Base-by-base conservation (phyloP, 2,329 filamentous ascomycete species). In the Rhynchosporium agropyri region DNA sequence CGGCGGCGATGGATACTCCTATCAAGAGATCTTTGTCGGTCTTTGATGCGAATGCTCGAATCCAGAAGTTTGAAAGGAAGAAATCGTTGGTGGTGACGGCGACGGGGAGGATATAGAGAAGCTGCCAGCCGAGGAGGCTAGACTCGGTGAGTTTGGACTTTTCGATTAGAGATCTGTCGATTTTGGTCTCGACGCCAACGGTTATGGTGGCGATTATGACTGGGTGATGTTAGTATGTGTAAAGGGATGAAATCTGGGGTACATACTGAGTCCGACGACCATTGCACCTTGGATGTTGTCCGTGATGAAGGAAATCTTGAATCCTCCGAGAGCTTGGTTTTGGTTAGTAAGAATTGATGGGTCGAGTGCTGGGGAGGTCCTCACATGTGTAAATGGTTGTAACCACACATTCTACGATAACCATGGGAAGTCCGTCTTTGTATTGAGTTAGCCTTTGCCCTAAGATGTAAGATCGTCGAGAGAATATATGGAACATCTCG, bases 81-180 rank as follows among this genome's bases (percentile, higher is more conserved):
- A 95, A 93, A 79, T 93, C 88, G 77, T 94, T 95, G 63, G 90
- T 93, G 61, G 93, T 74, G 67, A 95, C 84, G 50, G 91, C 91
- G 5, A 95, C 83, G 0, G 91, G 90, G 1, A 95, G 82, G 68
- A 95, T 94, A 78, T 94, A 95, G 42, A 95, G 79, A 13, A 95
- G 83, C 76, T 95, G 91, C 90, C 91, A 95, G 61, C 91, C 91
- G 1, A 95, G 81, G 2, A 92, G 81, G 62, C 79, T 89, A 4
- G 87, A 70, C 50, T 91, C 80, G n/a, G 89, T 83, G 31, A 91
- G 82, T 8, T 86, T 86, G 0, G 90, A 92, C 4, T 84, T 78
- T 0, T 84, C 84, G 69, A 95, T 86, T 12, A 91, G 80, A 43
- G 82, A 82, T 36, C 80, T 84, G 72, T 93, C 84, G 67, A 95